Conservation (phyloP, 176 grass and related monocot genomes). For the Hyparrhenia diplandra region DNA sequence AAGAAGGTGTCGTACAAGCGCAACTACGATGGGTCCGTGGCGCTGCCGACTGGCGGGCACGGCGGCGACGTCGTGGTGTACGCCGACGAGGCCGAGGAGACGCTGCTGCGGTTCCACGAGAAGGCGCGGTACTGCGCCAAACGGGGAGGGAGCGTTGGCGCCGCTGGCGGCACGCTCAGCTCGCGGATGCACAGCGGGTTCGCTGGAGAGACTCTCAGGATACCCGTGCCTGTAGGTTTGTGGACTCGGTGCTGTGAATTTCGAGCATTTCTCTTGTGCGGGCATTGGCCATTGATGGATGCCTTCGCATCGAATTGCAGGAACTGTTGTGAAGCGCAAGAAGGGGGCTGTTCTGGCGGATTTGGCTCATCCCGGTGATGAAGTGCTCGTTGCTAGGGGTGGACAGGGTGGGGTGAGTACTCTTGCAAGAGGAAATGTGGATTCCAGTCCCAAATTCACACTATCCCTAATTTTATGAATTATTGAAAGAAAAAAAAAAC, state of each 20-base stretch:
- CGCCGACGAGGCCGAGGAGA: slow-evolving; percentile 66
- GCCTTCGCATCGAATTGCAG: slow-evolving; percentile 29
- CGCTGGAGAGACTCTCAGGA: slow-evolving; percentile 56
- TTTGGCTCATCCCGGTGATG: slow-evolving; percentile 74
- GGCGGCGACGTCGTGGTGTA: slow-evolving; percentile 82
- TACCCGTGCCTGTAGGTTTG: slow-evolving; percentile 96
- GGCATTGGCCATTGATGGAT: background rate
- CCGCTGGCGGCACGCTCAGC: slow-evolving; percentile 65
- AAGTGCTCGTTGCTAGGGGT: slow-evolving; percentile 88
- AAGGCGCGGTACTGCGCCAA: slow-evolving; percentile 73
- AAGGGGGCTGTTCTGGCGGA: slow-evolving; percentile 85
- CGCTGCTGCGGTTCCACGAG: slow-evolving; percentile 75
- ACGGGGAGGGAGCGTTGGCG: slow-evolving; percentile 82
- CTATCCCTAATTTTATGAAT: background rate
- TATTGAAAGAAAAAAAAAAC: background rate
- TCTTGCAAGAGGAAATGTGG: background rate
- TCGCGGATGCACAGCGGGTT: slow-evolving; percentile 78
- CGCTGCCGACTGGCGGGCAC: slow-evolving; percentile 80
- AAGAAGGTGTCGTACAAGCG: slow-evolving; percentile 69
- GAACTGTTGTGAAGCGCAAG: slow-evolving; percentile 84
- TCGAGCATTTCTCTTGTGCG: background rate
- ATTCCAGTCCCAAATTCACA: background rate
- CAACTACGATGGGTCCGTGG: slow-evolving; percentile 86
- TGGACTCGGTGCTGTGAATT: background rate
- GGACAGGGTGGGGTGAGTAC: slow-evolving; percentile 86